Base-by-base conservation (phyloP, 129 eudicot species). In the Pseudognaphalium luteoalbum region DNA sequence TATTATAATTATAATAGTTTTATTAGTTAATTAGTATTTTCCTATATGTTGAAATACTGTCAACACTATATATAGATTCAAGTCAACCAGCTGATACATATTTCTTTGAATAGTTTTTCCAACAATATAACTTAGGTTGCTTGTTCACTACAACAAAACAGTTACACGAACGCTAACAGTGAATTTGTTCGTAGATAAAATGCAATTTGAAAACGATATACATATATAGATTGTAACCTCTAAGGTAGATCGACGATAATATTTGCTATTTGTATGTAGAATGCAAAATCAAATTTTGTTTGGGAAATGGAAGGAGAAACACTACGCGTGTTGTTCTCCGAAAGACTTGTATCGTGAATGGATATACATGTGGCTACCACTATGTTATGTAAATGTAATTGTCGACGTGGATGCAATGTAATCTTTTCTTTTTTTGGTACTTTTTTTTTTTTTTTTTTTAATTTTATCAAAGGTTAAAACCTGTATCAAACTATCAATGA, bases 351-450 rank as follows among this genome's bases (percentile, higher is more conserved):
- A 58, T 28, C 19, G 21, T 72, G 60, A 66, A 65, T 72, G 77
- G 69, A 39, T 51, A 51, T 73, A 80, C 83, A 80, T 80, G 83
- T 66, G 83, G 66, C 74, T 54, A 72, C 74, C 73, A 80, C 78
- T 54, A 68, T 68, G 57, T n/a, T 37, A 66, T 35, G 11, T 30
- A n/a, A n/a, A n/a, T n/a, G 28, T 25, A 25, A 41, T 68, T 9
- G 9, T 35, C 8, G 8, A 6, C 9, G 22, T 67, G 75, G 47
- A 71, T 71, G 62, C 52, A 62, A 51, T 71, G 62, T 64, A 62
- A 51, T 67, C 6, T 78, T 44, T 21, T 50, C 32, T 62, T 19
- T 12, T 47, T 47, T 42, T 25, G 28, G 0, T 25, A 25, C 51
- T 42, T 42, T 8, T 42, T 42, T 5, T 42, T 22, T 22, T 8